Conservation (phyloP, 371 early-diverging fungal genomes). For the Apophysomyces elegans region DNA sequence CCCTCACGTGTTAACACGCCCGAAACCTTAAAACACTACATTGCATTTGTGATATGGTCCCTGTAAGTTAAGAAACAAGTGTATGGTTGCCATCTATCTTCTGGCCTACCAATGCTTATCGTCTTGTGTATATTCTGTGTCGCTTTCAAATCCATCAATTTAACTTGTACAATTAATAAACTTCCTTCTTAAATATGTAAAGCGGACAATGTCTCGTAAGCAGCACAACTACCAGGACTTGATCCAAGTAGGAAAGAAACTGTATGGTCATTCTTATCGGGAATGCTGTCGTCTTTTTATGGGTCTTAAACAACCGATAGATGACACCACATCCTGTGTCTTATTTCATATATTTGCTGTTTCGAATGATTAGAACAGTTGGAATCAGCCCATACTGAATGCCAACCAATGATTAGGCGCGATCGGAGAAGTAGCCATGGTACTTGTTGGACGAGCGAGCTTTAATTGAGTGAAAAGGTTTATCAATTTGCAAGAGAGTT, state of each 20-base stretch:
- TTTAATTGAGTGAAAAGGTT: conserved; percentile 17
- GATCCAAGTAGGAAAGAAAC: conserved; percentile 3
- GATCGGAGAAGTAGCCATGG: conserved; percentile 16
- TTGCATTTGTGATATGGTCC: too few species aligned
- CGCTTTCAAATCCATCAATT: too few species aligned
- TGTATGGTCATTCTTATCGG: conserved; percentile 20
- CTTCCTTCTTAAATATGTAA: too few species aligned
- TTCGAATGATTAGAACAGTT: conserved; percentile 14
- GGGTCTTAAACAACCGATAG: conserved; percentile 8
- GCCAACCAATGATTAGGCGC: background rate
- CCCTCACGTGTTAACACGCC: too few species aligned
- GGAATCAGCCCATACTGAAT: conserved; percentile 18
- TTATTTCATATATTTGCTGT: conserved; percentile 29
- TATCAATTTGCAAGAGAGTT: conserved; percentile 18
- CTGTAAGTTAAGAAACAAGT: too few species aligned
- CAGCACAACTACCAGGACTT: background rate
- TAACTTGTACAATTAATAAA: too few species aligned
- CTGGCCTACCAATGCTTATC: too few species aligned
- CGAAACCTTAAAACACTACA: too few species aligned
- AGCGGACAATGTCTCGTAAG: too few species aligned
- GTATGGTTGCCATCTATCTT: too few species aligned
- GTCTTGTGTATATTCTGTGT: too few species aligned
- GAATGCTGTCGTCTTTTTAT: conserved; percentile 31
- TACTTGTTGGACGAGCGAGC: conserved; percentile 21
- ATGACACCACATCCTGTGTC: conserved; percentile 10